Base-by-base conservation (phyloP, 2,329 filamentous ascomycete genomes). In the Neodidymelliopsis sp. region DNA sequence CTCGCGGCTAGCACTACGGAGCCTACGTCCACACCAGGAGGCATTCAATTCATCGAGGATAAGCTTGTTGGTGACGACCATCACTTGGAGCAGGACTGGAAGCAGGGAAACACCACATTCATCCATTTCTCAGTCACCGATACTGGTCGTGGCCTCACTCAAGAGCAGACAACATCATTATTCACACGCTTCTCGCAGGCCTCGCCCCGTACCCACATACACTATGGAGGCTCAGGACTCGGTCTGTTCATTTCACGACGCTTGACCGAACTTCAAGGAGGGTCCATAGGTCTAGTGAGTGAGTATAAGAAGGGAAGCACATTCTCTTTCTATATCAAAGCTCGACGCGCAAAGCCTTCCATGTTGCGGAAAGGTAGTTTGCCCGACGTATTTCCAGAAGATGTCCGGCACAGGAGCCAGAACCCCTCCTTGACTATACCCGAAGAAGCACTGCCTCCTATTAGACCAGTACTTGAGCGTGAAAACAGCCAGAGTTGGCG, bases 181-280 rank as follows among this genome's bases (percentile, higher is more conserved):
- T 72, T 72, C 39, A 53, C 59, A 3, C 62, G 69, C 7, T 72
- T 72, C 27, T 63, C 61, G 2, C 67, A 66, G 38, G 68, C 65
- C 11, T 65, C 63, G 9, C 67, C 69, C 12, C 56, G 63, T 4
- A 72, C 70, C 5, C 65, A 72, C 27, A 64, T 69, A 4, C 52
- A 70, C 9, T 77, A 77, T 20, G 75, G 75, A 9, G 70, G 70
- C 12, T 65, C 62, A n/a, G 70, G 70, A 6, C 57, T 72, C 0
- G 70, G 69, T 1, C 51, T 71, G 6, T 70, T 70, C 53, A 71
- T 71, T 29, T 67, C 63, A 4, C 50, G 67, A 24, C 56, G 59
- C 23, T 50, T 71, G 7, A 67, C 65, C 9, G 68, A 71, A 38
- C 34, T 71, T 7, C 67, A 70, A 36, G 67, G 67, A 9, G 69